A percentile compares a stretch with the other conserved stretches of the same genome.
phyloP scores from a whole-genome alignment of 2,329 filamentous ascomycete genomes.

The Calycina herbarum region DNA sequence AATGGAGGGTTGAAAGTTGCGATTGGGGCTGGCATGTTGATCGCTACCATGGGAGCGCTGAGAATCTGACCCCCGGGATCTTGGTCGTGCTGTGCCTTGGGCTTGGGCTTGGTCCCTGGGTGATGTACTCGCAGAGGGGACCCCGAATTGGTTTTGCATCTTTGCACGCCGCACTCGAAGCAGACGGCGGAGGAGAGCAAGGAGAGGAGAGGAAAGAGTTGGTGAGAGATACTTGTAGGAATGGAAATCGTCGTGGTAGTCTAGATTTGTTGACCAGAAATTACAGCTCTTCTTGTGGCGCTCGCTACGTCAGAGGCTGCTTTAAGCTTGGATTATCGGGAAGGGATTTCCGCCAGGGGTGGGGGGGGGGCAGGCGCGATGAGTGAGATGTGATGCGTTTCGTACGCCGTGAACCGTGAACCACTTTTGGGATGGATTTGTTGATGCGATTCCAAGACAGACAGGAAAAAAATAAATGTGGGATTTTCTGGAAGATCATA shows the following conservation, averaged over 20 bases:
- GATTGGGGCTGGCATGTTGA: neutral
- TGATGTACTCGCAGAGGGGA: neutral
- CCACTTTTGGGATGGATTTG: too few species aligned
- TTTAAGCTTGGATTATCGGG: neutral
- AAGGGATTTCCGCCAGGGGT: neutral
- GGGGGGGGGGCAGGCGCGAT: neutral
- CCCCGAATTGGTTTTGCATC: neutral
- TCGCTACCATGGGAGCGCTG: neutral
- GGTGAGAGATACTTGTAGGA: neutral
- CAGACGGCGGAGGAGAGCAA: neutral
- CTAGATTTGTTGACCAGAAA: neutral
- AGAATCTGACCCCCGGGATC: neutral
- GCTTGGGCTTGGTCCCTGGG: neutral
- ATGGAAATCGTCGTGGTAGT: neutral
- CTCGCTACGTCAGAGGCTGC: neutral
- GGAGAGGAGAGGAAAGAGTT: neutral
- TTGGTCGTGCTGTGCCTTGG: neutral
- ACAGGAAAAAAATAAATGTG: neutral
- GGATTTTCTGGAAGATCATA: neutral
- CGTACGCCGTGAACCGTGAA: neutral
- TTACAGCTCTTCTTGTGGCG: neutral
- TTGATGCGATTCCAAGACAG: neutral
- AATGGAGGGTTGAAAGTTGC: slow-evolving; percentile 8
- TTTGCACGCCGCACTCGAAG: neutral
- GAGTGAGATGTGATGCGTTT: neutral